Evolutionary conservation across 2,329 filamentous ascomycete genomes (phyloP), one percentile per base, ranked within the genome.

Genomic region (Colletotrichum sp.): DNA sequence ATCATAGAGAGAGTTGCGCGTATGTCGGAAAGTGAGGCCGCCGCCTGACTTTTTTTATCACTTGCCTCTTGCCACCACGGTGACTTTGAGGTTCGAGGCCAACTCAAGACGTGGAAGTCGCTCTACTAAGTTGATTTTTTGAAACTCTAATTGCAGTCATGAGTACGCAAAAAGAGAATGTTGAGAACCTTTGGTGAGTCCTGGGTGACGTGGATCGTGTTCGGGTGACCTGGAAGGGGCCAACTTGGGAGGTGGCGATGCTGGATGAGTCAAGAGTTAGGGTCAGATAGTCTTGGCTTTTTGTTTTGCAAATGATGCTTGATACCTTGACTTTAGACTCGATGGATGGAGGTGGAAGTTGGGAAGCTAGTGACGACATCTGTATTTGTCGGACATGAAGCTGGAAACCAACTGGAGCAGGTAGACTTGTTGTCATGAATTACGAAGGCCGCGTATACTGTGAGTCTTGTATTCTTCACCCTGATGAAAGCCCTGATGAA

Each of bases 141-240:
- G 12, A 48, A 48, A 12, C 18, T 48, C 18, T 48, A 12, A 48
- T 48, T 48, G 39, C 39, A 48, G 39, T 48, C 9, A 48, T n/a
- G 9, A 2, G 18, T 12, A 48, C 18, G 0, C 5, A 0, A n/a
- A 9, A 48, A 3, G 39, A 48, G 39, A 0, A 48, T 0, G 8
- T 7, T 48, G 18, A 43, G 18, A 18, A 39, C 18, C 39, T 43
- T n/a, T 18, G 39, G 18, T n/a, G 18, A n/a, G 18, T 12, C 39
- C 9, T 48, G 9, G 39, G 5, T 12, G 39, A 12, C 39, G 39
- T 48, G 39, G 18, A 43, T 43, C 18, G 18, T 43, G 16, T n/a
- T 18, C 39, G 39, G 39, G 39, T 43, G 39, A 43, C 39, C 39
- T 1, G 39, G 3, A 10, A 43, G 5, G 39, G 16, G 39, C 5